phyloP scores from a whole-genome alignment of 192 early-diverging fungal genomes.

The Backusella liffmaniae region DNA sequence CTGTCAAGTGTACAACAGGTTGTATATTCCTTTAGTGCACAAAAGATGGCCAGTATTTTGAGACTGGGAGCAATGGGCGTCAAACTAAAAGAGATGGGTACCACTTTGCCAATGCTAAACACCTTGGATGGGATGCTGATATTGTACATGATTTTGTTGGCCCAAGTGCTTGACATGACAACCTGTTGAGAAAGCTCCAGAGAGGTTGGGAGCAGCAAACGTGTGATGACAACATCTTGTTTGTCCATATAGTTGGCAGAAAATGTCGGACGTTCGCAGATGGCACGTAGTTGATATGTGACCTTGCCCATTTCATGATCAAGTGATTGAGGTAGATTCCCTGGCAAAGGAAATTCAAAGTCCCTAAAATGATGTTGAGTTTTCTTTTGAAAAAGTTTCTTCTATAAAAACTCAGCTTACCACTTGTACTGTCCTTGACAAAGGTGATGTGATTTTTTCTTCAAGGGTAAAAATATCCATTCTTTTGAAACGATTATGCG shows the following conservation, averaged over 20 bases:
- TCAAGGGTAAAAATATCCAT: constrained; percentile 50
- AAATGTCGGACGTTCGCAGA: constrained; percentile 53
- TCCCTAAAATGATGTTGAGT: constrained; percentile 13
- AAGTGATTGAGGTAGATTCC: constrained; percentile 59
- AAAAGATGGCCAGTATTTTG: constrained; percentile 38
- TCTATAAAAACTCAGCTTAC: constrained; percentile 8
- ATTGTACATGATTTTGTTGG: constrained; percentile 52
- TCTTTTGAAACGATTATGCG: constrained; percentile 46
- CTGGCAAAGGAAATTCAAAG: constrained; percentile 59
- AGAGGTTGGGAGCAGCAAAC: constrained; percentile 44
- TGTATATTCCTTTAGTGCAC: constrained; percentile 54
- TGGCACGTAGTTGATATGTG: constrained; percentile 48
- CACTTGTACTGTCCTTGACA: constrained; percentile 42
- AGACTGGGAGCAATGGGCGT: constrained; percentile 48
- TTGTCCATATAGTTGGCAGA: constrained; percentile 40
- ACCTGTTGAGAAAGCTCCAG: constrained; percentile 45
- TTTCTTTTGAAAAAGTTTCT: neutral
- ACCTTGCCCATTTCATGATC: constrained; percentile 47
- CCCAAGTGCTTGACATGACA: constrained; percentile 57
- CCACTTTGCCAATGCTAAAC: constrained; percentile 44
- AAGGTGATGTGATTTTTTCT: constrained; percentile 37
- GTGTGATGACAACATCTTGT: constrained; percentile 36
- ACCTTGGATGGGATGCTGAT: constrained; percentile 51
- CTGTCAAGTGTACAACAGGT: constrained; percentile 35
- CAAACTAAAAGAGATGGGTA: constrained; percentile 49